phyloP scores from a whole-genome alignment of 306 rosid species.

The Potentilla sterilis region DNA sequence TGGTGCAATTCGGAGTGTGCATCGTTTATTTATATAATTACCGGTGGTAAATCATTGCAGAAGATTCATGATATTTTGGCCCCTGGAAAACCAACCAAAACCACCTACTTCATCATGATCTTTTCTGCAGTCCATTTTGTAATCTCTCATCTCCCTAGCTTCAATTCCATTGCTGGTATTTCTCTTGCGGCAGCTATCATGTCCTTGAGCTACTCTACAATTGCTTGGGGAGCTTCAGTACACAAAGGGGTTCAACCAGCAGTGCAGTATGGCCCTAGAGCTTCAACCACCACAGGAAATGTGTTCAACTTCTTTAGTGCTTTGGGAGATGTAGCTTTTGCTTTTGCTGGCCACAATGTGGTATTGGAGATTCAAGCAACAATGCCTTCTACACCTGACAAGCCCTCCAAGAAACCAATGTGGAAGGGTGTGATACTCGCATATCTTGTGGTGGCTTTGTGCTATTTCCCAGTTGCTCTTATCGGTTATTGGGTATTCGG shows the following conservation, averaged over 20 bases:
- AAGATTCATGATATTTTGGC: slow-evolving; percentile 29
- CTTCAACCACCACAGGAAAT: slow-evolving; percentile 29
- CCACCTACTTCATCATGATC: slow-evolving; percentile 44
- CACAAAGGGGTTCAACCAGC: slow-evolving; percentile 34
- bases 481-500: slow-evolving; percentile 44
- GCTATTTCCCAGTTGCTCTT: slow-evolving; percentile 39
- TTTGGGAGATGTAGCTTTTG: slow-evolving; percentile 42
- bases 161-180: slow-evolving; percentile 39
- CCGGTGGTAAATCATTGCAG: slow-evolving; percentile 41
- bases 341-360: slow-evolving; percentile 45
- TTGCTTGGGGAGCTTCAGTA: slow-evolving; percentile 39
- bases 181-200: slow-evolving; percentile 43
- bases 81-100: slow-evolving; percentile 35
- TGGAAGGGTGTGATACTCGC: slow-evolving; percentile 39
- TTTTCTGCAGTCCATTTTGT: slow-evolving; percentile 39
- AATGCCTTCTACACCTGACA: slow-evolving; percentile 43
- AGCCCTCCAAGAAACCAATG: slow-evolving; percentile 38
- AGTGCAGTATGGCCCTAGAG: slow-evolving; percentile 23
- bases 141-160: slow-evolving; percentile 45
- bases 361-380: slow-evolving; percentile 48
- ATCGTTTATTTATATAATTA: slow-evolving; percentile 47
- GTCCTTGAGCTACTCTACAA: slow-evolving; percentile 46
- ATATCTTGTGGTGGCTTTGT: slow-evolving; percentile 37
- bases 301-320: slow-evolving; percentile 36
- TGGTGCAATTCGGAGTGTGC: slow-evolving; percentile 32